Conservation (phyloP, 257 asterid genomes). For the Anisodus acutangulus region DNA sequence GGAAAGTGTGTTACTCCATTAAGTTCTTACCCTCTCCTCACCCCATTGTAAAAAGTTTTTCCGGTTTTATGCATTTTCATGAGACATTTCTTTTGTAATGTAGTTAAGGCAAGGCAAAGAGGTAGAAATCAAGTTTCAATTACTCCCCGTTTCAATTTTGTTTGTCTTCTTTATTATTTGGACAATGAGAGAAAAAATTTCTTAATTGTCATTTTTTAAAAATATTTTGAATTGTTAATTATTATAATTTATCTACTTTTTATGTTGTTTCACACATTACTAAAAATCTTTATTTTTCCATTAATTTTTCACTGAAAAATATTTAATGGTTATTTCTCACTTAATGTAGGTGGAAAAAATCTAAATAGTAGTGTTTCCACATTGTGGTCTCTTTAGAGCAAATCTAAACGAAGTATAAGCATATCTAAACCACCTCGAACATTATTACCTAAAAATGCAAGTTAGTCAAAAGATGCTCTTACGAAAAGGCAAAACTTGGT, state of each 20-base stretch:
- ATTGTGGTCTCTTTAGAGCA: neutral
- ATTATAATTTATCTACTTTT: too few relatives aligned
- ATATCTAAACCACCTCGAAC: constrained; percentile 20
- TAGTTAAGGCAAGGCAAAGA: neutral
- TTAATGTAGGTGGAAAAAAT: too few relatives aligned
- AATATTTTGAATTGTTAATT: too few relatives aligned
- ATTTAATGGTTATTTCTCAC: too few relatives aligned
- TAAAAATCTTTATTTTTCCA: too few relatives aligned
- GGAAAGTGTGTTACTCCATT: neutral
- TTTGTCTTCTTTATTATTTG: too few relatives aligned
- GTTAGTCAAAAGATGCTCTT: constrained; percentile 7
- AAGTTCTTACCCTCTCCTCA: neutral
- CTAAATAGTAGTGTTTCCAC: neutral
- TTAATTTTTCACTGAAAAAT: too few relatives aligned
- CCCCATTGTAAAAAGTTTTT: neutral
- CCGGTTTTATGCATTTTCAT: neutral
- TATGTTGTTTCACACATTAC: too few relatives aligned
- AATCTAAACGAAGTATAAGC: constrained; percentile 9
- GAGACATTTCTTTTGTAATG: neutral
- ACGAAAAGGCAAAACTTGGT: neutral
- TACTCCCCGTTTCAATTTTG: too few relatives aligned
- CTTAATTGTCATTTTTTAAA: too few relatives aligned
- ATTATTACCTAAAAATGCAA: constrained; percentile 7
- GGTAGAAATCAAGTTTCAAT: too few relatives aligned
- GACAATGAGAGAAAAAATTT: too few relatives aligned